Evolutionary conservation across 441 rosid genomes (phyloP).

Genomic region (Lepidium campestre): DNA sequence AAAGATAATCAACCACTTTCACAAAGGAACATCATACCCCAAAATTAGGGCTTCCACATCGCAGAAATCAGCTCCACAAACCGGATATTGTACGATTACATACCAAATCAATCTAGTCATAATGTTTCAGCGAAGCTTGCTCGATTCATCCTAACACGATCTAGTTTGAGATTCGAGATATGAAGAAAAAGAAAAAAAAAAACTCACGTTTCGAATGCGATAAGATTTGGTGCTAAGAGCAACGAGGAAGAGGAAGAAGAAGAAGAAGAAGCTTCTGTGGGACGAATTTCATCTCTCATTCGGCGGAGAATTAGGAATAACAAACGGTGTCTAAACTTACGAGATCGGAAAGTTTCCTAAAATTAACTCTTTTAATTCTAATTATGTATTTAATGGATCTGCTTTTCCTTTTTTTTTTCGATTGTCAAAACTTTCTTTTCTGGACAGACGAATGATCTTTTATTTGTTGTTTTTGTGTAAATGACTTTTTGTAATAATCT

Average conservation of each 20-base stretch:
- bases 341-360: background rate
- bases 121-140: background rate
- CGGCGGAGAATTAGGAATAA: slow-evolving; percentile 30
- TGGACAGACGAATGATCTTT: too few species aligned
- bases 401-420: too few species aligned
- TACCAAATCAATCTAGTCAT: background rate
- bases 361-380: background rate
- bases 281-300: background rate
- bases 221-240: background rate
- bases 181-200: background rate
- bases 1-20: slow-evolving; percentile 17
- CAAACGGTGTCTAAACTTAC: background rate
- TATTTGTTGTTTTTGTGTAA: too few species aligned
- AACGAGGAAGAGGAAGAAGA: background rate
- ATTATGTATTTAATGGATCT: background rate
- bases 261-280: slow-evolving; percentile 8
- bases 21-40: background rate
- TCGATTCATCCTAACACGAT: background rate
- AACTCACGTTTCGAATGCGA: background rate
- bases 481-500: background rate
- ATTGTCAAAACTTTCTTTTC: too few species aligned
- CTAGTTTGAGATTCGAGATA: background rate
- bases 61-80: background rate
- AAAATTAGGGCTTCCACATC: background rate
- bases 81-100: background rate